phyloP scores from a whole-genome alignment of 192 early-diverging fungal species.

The Umbelopsis ramanniana region DNA sequence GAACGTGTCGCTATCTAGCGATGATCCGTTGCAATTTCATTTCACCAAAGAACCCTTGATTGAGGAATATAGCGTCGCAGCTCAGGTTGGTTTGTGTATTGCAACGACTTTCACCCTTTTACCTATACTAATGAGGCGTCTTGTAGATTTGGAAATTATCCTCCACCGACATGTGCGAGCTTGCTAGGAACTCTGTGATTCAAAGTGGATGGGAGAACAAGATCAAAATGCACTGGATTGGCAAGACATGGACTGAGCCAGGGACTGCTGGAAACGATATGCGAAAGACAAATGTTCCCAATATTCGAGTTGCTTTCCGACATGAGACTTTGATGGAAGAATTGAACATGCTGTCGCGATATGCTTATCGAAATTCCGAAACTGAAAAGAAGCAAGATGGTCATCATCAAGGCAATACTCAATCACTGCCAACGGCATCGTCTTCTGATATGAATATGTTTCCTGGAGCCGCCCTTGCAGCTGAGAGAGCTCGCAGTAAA shows the following conservation, averaged over 20 bases:
- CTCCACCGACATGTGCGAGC: slow-evolving; percentile 92
- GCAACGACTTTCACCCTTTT: neutral
- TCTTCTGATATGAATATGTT: slow-evolving; percentile 23
- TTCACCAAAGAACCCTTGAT: slow-evolving; percentile 96
- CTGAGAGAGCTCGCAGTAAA: slow-evolving; percentile 29
- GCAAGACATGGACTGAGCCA: slow-evolving; percentile 72
- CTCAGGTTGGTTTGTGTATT: slow-evolving; percentile 59
- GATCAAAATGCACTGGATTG: slow-evolving; percentile 92
- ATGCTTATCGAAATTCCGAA: slow-evolving; percentile 27
- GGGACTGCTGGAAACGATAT: slow-evolving; percentile 84
- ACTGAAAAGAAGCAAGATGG: slow-evolving; percentile 21
- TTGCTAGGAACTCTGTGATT: slow-evolving; percentile 87
- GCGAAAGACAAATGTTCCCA: slow-evolving; percentile 91
- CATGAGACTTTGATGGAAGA: slow-evolving; percentile 89
- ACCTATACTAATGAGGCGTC: neutral
- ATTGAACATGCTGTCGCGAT: slow-evolving; percentile 48
- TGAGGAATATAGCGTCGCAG: slow-evolving; percentile 94
- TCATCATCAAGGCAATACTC: slow-evolving; percentile 2
- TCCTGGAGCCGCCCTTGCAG: slow-evolving; percentile 33
- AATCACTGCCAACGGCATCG: slow-evolving; percentile 18
- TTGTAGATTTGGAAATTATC: slow-evolving; percentile 89
- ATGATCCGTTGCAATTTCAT: slow-evolving; percentile 97
- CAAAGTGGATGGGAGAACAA: slow-evolving; percentile 91
- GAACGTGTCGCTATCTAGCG: slow-evolving; percentile 91
- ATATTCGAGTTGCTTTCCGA: slow-evolving; percentile 82